Evolutionary conservation across 1,139 yeast genomes (phyloP).

Genomic region (Yamadazyma buinensis): DNA sequence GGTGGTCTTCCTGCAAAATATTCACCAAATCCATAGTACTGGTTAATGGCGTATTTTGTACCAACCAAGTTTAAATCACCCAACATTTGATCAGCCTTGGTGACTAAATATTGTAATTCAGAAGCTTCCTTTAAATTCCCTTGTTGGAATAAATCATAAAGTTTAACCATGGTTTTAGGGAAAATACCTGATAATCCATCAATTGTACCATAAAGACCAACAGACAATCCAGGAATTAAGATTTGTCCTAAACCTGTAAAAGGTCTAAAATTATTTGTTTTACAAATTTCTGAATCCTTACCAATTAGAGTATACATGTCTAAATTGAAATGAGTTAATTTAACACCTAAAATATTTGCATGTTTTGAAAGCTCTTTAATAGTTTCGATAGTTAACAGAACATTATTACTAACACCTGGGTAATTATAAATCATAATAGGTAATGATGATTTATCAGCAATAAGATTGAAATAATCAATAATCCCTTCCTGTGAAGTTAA

Average conservation of each 20-base stretch:
- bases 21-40: constrained; percentile 19
- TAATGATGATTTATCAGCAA: constrained; percentile 28
- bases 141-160: constrained; percentile 23
- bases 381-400: constrained; percentile 32
- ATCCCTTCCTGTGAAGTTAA: constrained; percentile 33
- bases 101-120: constrained; percentile 33
- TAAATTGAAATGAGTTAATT: constrained; percentile 38
- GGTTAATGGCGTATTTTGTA: constrained; percentile 28
- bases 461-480: constrained; percentile 26
- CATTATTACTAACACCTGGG: constrained; percentile 38
- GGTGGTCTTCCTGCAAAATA: constrained; percentile 23
- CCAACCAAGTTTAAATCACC: constrained; percentile 42
- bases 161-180: constrained; percentile 36
- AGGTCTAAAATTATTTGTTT: constrained; percentile 34
- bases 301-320: constrained; percentile 37
- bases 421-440: constrained; percentile 35
- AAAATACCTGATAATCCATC: constrained; percentile 44
- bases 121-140: constrained; percentile 38
- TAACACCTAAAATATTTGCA: constrained; percentile 35
- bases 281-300: constrained; percentile 27
- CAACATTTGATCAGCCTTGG: constrained; percentile 41
- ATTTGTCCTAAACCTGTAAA: constrained; percentile 49
- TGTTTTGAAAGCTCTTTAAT: constrained; percentile 27
- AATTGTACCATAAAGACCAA: constrained; percentile 43
- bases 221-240: constrained; percentile 39